Evolutionary conservation across 2,329 filamentous ascomycete genomes (phyloP).

Genomic region (Dactylella cylindrospora): DNA sequence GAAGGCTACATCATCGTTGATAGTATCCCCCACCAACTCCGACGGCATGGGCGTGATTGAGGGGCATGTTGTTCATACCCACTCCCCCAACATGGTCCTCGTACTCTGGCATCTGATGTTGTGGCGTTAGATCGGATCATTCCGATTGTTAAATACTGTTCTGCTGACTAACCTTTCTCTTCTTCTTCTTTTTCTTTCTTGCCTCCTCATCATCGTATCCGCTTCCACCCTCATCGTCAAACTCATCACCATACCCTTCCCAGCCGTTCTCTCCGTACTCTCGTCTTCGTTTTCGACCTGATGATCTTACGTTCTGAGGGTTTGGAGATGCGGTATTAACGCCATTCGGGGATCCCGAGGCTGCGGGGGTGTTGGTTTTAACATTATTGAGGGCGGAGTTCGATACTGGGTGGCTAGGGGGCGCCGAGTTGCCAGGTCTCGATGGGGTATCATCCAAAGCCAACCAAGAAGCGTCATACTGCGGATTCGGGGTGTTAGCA

Average conservation of each 20-base stretch:
- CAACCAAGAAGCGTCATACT: constrained; percentile 49
- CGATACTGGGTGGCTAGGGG: constrained; percentile 26
- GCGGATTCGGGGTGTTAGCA: constrained; percentile 29
- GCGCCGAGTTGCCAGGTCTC: constrained; percentile 26
- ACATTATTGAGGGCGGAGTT: constrained; percentile 28
- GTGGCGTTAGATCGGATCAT: constrained; percentile 22
- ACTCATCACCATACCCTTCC: constrained; percentile 54
- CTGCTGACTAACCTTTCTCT: constrained; percentile 42
- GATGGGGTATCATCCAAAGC: constrained; percentile 48
- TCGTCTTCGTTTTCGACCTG: constrained; percentile 34
- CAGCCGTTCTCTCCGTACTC: constrained; percentile 44
- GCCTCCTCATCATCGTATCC: constrained; percentile 54
- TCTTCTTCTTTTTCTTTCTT: constrained; percentile 47
- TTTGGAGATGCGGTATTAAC: constrained; percentile 39
- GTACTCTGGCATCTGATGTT: constrained; percentile 39
- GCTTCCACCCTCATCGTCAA: constrained; percentile 54
- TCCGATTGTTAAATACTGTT: constrained; percentile 11
- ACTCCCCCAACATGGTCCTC: constrained; percentile 40
- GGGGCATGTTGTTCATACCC: constrained; percentile 40
- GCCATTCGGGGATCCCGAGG: constrained; percentile 32
- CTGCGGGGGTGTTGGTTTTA: constrained; percentile 30
- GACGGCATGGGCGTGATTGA: constrained; percentile 39
- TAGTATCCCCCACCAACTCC: constrained; percentile 42
- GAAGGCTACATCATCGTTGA: constrained; percentile 20
- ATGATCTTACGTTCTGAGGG: constrained; percentile 30